Evolutionary conservation across 495 filamentous ascomycete species (phyloP), one percentile per base, ranked within the genome.

Genomic region (Cercophora sp.): DNA sequence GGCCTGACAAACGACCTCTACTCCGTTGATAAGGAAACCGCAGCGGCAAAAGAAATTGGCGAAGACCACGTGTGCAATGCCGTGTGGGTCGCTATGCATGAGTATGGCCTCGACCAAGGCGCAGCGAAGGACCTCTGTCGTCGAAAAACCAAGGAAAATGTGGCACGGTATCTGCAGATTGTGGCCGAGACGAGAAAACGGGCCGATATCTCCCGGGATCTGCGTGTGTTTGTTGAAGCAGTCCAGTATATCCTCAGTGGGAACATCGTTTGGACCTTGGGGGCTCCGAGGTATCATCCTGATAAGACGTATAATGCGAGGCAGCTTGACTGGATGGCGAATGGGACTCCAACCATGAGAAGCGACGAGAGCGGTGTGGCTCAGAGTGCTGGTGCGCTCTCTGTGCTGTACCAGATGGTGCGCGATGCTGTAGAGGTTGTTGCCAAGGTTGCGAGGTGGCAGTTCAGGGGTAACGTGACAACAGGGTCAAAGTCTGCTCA

Each of bases 51-150:
- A 40, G 39, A 15, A 15, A 23, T 29, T 5, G 63, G 63, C 16
- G 45, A 53, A 36, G 46, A 40, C 24, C 44, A 59, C 35, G 61
- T 71, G 13, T 51, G 62, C 29, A 71, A 72, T 50, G 69, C 68
- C 11, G 59, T 73, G 22, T 71, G 57, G 61, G 67, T 73, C 26
- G 53, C 68, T 16, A 69, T 71, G 69, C 41, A 42, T 19, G 62
- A 69, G 48, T 49, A 54, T 4, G 49, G 49, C 2, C 47, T 68
- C 5, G 48, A 18, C 0, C 60, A 66, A 37, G 59, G 60, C 13
- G 59, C 57, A 23, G 62, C 63, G 16, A 63, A 59, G 44, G 22
- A 16, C 11, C 59, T 63, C 15, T 66, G 58, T 41, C 40, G 40
- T 9, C 1, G 25, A 9, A 43, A 23, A 44, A 1, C 46, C 16